Conservation (phyloP, 768 basidiomycete species). For the Mrakia frigida region DNA sequence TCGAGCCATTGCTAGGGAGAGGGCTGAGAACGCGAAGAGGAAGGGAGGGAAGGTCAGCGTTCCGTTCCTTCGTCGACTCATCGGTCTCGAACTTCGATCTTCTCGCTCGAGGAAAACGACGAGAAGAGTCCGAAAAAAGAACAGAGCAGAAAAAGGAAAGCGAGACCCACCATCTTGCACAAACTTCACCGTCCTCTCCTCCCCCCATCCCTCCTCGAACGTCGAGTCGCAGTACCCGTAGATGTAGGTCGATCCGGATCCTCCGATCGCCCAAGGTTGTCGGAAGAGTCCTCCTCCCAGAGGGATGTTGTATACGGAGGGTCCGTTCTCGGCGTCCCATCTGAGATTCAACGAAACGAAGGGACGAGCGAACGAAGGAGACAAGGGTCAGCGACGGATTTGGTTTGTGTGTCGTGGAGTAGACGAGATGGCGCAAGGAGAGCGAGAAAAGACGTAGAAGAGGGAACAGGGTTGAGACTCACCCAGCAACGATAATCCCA, state of each 20-base stretch:
- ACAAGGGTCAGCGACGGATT: neutral
- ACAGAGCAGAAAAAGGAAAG: neutral
- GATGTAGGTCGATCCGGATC: constrained; percentile 94
- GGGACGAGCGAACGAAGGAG: neutral
- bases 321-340: constrained; percentile 87
- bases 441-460: neutral
- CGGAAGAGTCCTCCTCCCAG: constrained; percentile 94
- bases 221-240: constrained; percentile 99
- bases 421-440: neutral
- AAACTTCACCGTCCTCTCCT: constrained; percentile 84
- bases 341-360: neutral
- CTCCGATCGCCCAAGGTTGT: constrained; percentile 98
- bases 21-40: constrained; percentile 52
- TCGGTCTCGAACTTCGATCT: neutral
- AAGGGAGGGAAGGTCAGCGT: neutral
- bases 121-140: too few species aligned
- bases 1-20: constrained; percentile 91
- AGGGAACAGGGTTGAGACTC: neutral
- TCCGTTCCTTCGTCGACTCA: neutral
- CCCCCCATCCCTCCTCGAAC: constrained; percentile 83
- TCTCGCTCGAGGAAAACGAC: neutral
- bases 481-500: constrained; percentile 92
- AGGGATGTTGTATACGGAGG: constrained; percentile 94
- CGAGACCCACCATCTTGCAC: constrained; percentile 81
- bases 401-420: too few species aligned